Evolutionary conservation across 2,329 filamentous ascomycete genomes (phyloP).

Genomic region (Nigrospora osmanthi): DNA sequence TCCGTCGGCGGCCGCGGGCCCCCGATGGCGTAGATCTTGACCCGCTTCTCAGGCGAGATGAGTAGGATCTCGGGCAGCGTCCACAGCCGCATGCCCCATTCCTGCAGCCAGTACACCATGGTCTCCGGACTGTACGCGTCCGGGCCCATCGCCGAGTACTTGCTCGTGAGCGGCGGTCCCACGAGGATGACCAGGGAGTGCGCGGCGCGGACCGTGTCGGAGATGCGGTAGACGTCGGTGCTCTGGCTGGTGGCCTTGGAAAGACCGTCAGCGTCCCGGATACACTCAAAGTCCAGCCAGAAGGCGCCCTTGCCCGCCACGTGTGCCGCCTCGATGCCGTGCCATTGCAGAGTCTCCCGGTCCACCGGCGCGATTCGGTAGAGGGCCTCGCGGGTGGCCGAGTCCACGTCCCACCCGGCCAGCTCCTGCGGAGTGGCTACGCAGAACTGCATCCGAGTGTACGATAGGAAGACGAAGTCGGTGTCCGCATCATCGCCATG

Average conservation of each 20-base stretch:
- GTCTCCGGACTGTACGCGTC: conserved; percentile 22
- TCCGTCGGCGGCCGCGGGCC: not conserved
- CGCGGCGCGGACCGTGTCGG: conserved; percentile 34
- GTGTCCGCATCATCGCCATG: conserved; percentile 13
- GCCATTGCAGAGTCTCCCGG: conserved; percentile 20
- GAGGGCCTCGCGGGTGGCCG: conserved; percentile 8
- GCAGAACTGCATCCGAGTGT: conserved; percentile 30
- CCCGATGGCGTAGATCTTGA: not conserved
- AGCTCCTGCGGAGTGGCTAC: conserved; percentile 14
- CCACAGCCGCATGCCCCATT: conserved; percentile 26
- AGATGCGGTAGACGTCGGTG: conserved; percentile 30
- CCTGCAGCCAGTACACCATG: conserved; percentile 24
- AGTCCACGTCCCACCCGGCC: conserved; percentile 6
- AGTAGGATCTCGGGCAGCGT: conserved; percentile 30
- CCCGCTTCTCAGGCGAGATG: not conserved
- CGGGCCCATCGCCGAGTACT: conserved; percentile 10
- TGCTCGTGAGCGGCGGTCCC: conserved; percentile 18
- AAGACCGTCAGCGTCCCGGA: conserved; percentile 22
- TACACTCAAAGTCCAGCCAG: conserved; percentile 34
- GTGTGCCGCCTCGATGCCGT: conserved; percentile 27
- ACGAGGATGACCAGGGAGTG: conserved; percentile 32
- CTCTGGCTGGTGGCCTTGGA: conserved; percentile 16
- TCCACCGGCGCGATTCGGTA: conserved; percentile 11
- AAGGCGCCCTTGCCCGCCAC: conserved; percentile 28
- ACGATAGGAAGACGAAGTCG: conserved; percentile 31